These are phyloP conservation scores for Serendipita vermifera DNA, from an alignment of 768 basidiomycete species.

Conservation along the genomic window DNA sequence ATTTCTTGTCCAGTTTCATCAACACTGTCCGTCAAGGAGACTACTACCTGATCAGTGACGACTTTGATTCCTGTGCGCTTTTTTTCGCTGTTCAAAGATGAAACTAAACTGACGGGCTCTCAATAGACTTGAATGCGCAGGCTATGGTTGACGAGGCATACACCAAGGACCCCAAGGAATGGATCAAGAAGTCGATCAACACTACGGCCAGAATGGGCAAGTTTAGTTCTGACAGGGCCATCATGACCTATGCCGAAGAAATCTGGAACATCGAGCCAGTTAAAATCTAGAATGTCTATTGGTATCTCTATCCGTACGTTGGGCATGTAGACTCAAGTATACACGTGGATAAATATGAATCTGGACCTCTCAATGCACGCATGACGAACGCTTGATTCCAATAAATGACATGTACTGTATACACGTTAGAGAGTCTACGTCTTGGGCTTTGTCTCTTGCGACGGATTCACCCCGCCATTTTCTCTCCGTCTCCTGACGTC, in stretches of 20 bases:
- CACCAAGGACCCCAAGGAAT: conserved; percentile 56
- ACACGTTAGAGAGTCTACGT: no score
- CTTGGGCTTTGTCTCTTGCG: background rate
- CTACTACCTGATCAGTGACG: conserved; percentile 74
- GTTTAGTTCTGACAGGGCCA: conserved; percentile 89
- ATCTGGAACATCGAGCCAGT: conserved; percentile 18
- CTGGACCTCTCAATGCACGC: no score
- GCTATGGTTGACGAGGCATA: conserved; percentile 83
- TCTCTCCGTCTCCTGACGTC: conserved; percentile 76
- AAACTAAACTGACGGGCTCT: background rate
- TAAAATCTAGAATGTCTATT: no score
- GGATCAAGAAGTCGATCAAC: conserved; percentile 83
- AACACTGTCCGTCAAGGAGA: conserved; percentile 68
- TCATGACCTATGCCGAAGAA: conserved; percentile 76
- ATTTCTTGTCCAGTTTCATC: conserved; percentile 35
- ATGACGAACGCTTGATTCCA: background rate
- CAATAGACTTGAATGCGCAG: conserved; percentile 63
- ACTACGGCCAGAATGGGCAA: conserved; percentile 93
- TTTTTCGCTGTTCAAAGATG: background rate
- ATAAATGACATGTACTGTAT: no score
- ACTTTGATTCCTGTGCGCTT: conserved; percentile 79
- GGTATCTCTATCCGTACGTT: no score
- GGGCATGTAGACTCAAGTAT: no score
- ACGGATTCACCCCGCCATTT: background rate
- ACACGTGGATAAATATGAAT: no score